phyloP scores from a whole-genome alignment of 108 stramenopile species.

The Licmophora abbreviata region DNA sequence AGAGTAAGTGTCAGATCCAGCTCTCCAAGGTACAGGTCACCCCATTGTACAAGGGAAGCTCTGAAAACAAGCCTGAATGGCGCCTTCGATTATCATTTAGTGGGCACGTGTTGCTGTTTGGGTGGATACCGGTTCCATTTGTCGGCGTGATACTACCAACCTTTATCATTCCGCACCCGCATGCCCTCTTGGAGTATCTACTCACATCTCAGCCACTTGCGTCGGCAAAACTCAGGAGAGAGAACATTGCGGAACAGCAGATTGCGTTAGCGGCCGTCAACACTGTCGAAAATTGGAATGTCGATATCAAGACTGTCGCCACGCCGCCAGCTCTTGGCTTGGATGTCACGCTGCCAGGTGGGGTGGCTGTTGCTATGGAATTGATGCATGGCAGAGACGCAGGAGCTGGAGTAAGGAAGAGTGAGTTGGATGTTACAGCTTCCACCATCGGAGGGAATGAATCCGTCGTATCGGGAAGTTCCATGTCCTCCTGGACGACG shows the following conservation, averaged over 20 bases:
- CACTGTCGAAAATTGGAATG: constrained; percentile 56
- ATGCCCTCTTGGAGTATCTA: constrained; percentile 69
- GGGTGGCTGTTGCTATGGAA: constrained; percentile 68
- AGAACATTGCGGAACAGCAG: constrained; percentile 65
- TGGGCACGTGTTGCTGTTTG: constrained; percentile 71
- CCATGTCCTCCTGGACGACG: constrained; percentile 69
- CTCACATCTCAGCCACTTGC: constrained; percentile 73
- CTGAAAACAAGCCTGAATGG: constrained; percentile 44
- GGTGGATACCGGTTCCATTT: constrained; percentile 76
- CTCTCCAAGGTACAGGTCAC: constrained; percentile 56
- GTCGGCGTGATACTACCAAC: constrained; percentile 64
- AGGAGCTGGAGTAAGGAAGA: constrained; percentile 25
- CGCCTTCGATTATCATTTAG: constrained; percentile 66
- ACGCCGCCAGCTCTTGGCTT: constrained; percentile 74
- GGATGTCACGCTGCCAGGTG: constrained; percentile 76
- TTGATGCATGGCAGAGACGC: constrained; percentile 73
- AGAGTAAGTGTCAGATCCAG: constrained; percentile 69
- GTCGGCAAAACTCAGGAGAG: constrained; percentile 55
- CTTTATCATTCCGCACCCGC: constrained; percentile 83
- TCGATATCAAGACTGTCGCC: constrained; percentile 57
- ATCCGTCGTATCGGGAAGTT: constrained; percentile 4
- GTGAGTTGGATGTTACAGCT: not conserved
- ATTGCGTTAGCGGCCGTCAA: constrained; percentile 61
- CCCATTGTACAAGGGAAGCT: constrained; percentile 51
- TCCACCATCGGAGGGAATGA: not conserved